phyloP scores from a whole-genome alignment of 495 filamentous ascomycete genomes.

The Annulohypoxylon stygium region DNA sequence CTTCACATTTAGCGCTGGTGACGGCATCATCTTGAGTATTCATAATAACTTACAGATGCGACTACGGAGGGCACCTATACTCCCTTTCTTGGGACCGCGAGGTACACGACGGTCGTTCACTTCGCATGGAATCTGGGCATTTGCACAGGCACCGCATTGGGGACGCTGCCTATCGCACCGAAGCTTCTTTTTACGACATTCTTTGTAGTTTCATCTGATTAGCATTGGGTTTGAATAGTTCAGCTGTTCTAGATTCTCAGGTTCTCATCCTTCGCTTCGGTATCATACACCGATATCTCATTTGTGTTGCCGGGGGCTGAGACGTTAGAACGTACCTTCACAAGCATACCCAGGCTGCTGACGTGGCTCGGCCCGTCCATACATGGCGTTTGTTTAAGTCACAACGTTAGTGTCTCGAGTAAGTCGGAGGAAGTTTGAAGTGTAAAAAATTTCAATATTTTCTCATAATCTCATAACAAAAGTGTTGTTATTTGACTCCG shows the following conservation, averaged over 20 bases:
- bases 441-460: background rate
- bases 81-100: constrained; percentile 67
- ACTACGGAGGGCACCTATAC: constrained; percentile 63
- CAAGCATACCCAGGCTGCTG: constrained; percentile 62
- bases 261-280: background rate
- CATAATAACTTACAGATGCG: constrained; percentile 58
- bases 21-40: background rate
- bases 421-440: constrained; percentile 9
- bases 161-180: constrained; percentile 67
- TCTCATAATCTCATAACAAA: constrained; percentile 22
- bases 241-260: background rate
- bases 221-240: constrained; percentile 20
- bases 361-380: constrained; percentile 50
- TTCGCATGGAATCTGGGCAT: constrained; percentile 63
- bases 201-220: constrained; percentile 46
- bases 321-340: constrained; percentile 45
- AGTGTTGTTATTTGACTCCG: constrained; percentile 1
- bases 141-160: constrained; percentile 63
- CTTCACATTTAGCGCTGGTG: constrained; percentile 20
- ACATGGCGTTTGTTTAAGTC: constrained; percentile 38
- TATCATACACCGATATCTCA: constrained; percentile 10
- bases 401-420: constrained; percentile 13
- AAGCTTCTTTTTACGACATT: constrained; percentile 64
- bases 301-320: constrained; percentile 38
- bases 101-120: constrained; percentile 61